Conservation (phyloP, 768 basidiomycete genomes). For the Lactarius trivialis region DNA sequence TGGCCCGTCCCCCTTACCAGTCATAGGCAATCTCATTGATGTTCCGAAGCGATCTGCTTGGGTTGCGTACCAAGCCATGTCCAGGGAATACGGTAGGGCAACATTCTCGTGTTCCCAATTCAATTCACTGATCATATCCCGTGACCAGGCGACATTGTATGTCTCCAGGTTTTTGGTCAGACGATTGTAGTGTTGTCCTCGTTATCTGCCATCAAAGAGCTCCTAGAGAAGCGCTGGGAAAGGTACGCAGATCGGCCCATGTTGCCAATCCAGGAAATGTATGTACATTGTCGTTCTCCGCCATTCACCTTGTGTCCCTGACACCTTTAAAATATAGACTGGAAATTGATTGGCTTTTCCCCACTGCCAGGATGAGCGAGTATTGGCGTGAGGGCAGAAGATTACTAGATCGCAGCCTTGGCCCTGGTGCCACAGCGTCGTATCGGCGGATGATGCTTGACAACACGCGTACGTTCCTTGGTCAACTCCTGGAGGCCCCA, state of each 20-base stretch:
- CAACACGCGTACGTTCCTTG: background rate
- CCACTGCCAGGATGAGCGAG: no score
- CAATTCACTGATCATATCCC: background rate
- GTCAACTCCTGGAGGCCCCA: no score
- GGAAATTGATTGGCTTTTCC: background rate
- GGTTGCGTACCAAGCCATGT: constrained; percentile 1
- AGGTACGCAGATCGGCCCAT: no score
- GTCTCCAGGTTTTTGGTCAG: constrained; percentile 3
- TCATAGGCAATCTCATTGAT: constrained; percentile 16
- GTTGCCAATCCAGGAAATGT: constrained; percentile 1
- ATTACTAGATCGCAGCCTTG: constrained; percentile 10
- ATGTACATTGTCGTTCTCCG: background rate
- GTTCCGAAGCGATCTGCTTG: constrained; percentile 4
- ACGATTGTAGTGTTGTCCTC: constrained; percentile 5
- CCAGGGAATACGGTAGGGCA: constrained; percentile 8
- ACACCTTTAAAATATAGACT: background rate
- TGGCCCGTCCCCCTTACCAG: background rate
- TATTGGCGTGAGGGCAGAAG: constrained; percentile 6
- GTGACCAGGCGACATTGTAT: constrained; percentile 13
- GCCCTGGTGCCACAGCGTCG: background rate
- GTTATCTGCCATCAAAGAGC: background rate
- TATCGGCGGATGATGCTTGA: constrained; percentile 2
- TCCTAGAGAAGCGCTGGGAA: constrained; percentile 12
- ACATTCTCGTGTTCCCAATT: background rate
- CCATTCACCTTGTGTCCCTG: background rate